Percentiles rank a stretch among this genome's conserved stretches.
These are phyloP conservation scores for Talaromyces sp. DNA, from an alignment of 2,329 filamentous ascomycete species.

Conservation along the genomic window DNA sequence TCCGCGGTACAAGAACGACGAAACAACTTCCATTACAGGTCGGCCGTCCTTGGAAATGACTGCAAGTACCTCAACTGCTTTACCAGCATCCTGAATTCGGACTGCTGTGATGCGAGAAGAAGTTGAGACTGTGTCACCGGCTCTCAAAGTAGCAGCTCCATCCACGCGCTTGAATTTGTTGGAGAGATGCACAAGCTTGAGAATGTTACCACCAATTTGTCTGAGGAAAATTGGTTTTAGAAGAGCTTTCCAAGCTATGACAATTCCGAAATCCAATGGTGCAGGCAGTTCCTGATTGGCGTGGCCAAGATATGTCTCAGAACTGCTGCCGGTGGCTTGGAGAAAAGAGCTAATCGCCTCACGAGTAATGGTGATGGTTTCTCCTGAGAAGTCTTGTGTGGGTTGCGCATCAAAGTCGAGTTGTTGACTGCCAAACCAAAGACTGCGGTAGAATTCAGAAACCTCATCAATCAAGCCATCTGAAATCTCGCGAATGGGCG, in stretches of 20 bases:
- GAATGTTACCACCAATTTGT: conserved; percentile 88
- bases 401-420: neutral
- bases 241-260: conserved; percentile 96
- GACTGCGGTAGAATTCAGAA: conserved; percentile 98
- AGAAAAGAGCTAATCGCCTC: neutral
- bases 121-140: conserved; percentile 86
- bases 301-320: neutral
- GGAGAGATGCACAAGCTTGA: conserved; percentile 94
- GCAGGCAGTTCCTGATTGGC: neutral
- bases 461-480: conserved; percentile 91
- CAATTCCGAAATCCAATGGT: conserved; percentile 77
- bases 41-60: conserved; percentile 81
- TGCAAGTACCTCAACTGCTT: conserved; percentile 98
- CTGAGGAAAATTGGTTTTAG: conserved; percentile 93
- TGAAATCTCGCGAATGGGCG: conserved; percentile 96
- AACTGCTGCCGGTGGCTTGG: conserved; percentile 4
- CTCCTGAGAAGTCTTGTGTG: neutral
- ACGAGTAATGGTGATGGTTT: neutral
- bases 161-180: conserved; percentile 98
- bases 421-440: conserved; percentile 91
- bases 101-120: conserved; percentile 96
- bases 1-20: conserved; percentile 95
- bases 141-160: conserved; percentile 88
- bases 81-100: conserved; percentile 92
- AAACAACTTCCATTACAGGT: conserved; percentile 96